phyloP scores from a whole-genome alignment of 805 yeast species.

The Wickerhamomyces sydowiorum region DNA sequence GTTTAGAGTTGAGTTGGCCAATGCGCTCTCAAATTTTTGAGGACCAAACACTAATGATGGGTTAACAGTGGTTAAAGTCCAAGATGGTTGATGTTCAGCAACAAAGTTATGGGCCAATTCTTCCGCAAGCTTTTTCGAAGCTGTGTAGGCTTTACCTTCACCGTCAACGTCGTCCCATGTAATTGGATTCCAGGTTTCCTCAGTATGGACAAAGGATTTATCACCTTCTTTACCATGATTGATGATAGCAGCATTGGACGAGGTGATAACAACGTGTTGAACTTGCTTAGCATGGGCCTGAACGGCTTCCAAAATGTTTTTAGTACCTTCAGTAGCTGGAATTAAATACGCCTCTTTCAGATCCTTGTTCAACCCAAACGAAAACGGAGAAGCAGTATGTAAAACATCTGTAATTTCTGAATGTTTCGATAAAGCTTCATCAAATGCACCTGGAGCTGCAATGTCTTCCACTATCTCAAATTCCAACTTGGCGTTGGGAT shows the following conservation, averaged over 20 bases:
- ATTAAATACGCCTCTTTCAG: conserved; percentile 37
- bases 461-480: conserved; percentile 42
- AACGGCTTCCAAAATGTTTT: conserved; percentile 41
- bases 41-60: conserved; percentile 54
- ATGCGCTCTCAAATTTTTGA: conserved; percentile 37
- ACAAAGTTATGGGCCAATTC: conserved; percentile 48
- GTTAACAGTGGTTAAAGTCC: conserved; percentile 37
- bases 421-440: conserved; percentile 34
- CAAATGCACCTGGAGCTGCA: conserved; percentile 34
- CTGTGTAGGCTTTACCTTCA: conserved; percentile 38
- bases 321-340: conserved; percentile 51
- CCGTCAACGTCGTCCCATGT: conserved; percentile 35
- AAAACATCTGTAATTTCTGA: conserved; percentile 45
- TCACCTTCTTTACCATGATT: conserved; percentile 27
- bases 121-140: conserved; percentile 52
- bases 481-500: conserved; percentile 25
- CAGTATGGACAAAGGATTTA: conserved; percentile 28
- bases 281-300: conserved; percentile 30
- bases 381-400: conserved; percentile 57
- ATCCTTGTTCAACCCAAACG: conserved; percentile 32
- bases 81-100: conserved; percentile 22
- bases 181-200: conserved; percentile 43
- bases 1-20: conserved; percentile 29
- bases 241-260: conserved; percentile 40
- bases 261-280: conserved; percentile 42